phyloP scores from a whole-genome alignment of 768 basidiomycete genomes.

The Leccinum obscurum region DNA sequence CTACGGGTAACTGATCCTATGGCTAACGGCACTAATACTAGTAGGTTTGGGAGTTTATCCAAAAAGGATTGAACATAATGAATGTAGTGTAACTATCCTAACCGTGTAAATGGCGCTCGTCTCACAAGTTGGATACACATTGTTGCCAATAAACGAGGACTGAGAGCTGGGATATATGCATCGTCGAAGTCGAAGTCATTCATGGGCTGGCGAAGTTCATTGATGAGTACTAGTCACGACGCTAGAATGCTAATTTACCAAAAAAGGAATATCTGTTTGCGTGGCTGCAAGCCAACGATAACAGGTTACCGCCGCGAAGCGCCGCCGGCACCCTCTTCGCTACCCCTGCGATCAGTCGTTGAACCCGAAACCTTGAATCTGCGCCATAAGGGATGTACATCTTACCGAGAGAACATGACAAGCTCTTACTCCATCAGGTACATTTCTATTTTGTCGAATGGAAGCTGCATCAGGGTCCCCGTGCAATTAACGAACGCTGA shows the following conservation, averaged over 20 bases:
- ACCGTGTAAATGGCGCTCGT: neutral
- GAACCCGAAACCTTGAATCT: neutral
- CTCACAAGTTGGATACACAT: neutral
- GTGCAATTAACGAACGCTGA: neutral
- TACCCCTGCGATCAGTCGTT: neutral
- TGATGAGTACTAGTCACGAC: neutral
- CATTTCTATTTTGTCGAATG: slow-evolving; percentile 2
- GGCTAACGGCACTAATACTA: neutral
- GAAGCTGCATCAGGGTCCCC: neutral
- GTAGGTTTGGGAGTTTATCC: neutral
- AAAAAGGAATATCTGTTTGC: neutral
- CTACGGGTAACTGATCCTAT: neutral
- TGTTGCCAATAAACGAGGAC: neutral
- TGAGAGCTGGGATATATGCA: neutral
- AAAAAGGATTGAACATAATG: neutral
- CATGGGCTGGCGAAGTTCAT: neutral
- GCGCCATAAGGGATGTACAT: neutral
- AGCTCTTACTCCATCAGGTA: slow-evolving; percentile 73
- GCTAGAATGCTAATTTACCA: neutral
- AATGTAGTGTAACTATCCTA: neutral
- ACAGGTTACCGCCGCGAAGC: neutral
- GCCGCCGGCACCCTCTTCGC: neutral
- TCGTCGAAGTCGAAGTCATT: neutral
- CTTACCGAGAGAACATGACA: slow-evolving; percentile 32
- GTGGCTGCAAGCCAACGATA: neutral